Evolutionary conservation across 768 basidiomycete species (phyloP).

Genomic region (Podaxis mareebaensis): DNA sequence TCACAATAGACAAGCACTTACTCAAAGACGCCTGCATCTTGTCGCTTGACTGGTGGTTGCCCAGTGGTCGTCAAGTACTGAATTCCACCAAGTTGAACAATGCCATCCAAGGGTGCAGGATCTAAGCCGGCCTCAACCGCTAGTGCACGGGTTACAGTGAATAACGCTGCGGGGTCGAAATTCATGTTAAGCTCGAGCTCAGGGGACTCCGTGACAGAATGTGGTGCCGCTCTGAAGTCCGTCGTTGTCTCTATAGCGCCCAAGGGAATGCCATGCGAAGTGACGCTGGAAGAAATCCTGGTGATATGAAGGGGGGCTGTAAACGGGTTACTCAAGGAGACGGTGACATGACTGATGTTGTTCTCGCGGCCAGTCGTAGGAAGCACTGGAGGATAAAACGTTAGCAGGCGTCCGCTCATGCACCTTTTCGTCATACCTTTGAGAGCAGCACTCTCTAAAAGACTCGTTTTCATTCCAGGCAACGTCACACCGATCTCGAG

Average conservation of each 20-base stretch:
- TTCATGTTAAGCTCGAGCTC: constrained; percentile 63
- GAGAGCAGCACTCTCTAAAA: constrained; percentile 58
- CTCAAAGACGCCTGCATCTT: constrained; percentile 53
- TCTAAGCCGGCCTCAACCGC: constrained; percentile 64
- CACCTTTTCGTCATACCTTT: constrained; percentile 35
- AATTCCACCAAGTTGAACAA: constrained; percentile 69
- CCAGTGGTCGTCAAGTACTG: constrained; percentile 50
- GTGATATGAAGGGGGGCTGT: constrained; percentile 59
- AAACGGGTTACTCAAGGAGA: constrained; percentile 68
- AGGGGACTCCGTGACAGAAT: constrained; percentile 58
- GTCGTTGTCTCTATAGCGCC: constrained; percentile 58
- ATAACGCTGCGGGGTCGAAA: constrained; percentile 65
- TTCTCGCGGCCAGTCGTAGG: constrained; percentile 60
- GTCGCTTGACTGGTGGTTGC: constrained; percentile 29
- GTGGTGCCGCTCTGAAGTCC: constrained; percentile 53
- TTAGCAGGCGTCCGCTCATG: neutral
- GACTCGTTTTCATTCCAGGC: constrained; percentile 58
- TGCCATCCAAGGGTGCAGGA: constrained; percentile 61
- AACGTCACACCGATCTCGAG: constrained; percentile 56
- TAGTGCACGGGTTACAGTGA: constrained; percentile 68
- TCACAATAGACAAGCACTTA: constrained; percentile 26
- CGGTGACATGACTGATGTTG: constrained; percentile 66
- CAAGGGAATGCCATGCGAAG: constrained; percentile 58
- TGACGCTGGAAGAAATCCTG: constrained; percentile 58
- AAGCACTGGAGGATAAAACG: constrained; percentile 43